phyloP scores from a whole-genome alignment of 2,329 filamentous ascomycete species.

The Fusarium caatingaense region DNA sequence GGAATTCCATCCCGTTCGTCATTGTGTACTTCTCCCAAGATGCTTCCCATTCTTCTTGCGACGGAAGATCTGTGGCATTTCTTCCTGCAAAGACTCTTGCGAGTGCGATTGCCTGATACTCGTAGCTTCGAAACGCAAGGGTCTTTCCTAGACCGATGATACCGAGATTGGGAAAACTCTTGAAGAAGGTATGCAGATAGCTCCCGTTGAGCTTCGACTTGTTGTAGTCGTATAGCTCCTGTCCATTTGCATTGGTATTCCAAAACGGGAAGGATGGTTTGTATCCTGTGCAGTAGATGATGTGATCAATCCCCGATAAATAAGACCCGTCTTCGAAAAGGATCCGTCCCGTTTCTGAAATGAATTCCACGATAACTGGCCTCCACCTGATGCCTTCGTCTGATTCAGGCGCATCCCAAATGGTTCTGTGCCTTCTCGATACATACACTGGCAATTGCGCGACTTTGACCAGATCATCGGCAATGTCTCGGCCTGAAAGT shows the following conservation, averaged over 20 bases:
- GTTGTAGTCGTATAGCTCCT: neutral
- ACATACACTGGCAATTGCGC: neutral
- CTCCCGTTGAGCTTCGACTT: neutral
- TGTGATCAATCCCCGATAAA: neutral
- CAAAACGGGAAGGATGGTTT: neutral
- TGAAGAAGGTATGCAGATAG: neutral
- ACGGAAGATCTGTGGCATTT: neutral
- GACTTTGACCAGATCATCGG: neutral
- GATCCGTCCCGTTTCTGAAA: neutral
- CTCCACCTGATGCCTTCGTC: neutral
- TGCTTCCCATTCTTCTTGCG: neutral
- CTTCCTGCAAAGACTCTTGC: neutral
- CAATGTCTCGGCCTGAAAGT: neutral
- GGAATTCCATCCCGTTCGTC: neutral
- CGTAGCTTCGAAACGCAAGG: neutral
- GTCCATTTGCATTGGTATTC: neutral
- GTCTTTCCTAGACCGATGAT: neutral
- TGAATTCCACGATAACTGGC: neutral
- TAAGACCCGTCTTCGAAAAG: neutral
- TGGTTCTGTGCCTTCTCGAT: neutral
- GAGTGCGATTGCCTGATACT: conserved; percentile 3
- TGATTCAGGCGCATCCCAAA: neutral
- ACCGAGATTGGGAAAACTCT: neutral
- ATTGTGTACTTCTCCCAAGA: neutral
- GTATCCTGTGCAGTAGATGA: conserved; percentile 1